Conservation (phyloP, 1,139 yeast genomes). For the Zygotorulaspora mrakii region DNA sequence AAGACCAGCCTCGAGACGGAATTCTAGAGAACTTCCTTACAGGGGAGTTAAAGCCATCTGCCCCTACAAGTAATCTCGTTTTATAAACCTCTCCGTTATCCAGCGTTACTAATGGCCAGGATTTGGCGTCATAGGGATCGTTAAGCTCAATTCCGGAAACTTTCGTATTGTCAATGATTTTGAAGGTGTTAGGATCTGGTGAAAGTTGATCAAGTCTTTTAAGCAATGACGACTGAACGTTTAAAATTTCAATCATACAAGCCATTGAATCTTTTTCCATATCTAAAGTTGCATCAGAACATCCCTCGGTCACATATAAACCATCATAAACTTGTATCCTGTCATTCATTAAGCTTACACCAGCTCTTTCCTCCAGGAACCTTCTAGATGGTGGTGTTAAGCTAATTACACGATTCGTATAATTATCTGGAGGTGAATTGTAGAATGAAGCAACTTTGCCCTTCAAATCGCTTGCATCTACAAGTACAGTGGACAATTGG, state of each 20-base stretch:
- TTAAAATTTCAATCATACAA: constrained; percentile 78
- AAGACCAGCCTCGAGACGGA: constrained; percentile 88
- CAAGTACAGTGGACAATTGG: constrained; percentile 58
- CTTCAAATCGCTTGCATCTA: constrained; percentile 67
- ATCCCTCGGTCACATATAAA: constrained; percentile 83
- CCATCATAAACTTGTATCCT: constrained; percentile 77
- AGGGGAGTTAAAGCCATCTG: constrained; percentile 95
- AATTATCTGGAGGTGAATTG: constrained; percentile 52
- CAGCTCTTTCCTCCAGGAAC: constrained; percentile 66
- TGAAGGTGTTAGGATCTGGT: constrained; percentile 31
- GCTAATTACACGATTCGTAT: constrained; percentile 79
- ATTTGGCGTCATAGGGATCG: constrained; percentile 37
- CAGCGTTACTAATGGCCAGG: constrained; percentile 77
- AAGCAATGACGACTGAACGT: constrained; percentile 57
- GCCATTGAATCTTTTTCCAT: constrained; percentile 49
- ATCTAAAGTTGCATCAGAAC: constrained; percentile 62
- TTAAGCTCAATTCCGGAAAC: constrained; percentile 50
- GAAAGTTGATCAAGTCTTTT: constrained; percentile 34
- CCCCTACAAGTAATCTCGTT: constrained; percentile 81
- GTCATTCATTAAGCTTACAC: constrained; percentile 68
- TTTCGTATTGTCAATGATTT: constrained; percentile 60
- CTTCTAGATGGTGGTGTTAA: constrained; percentile 76
- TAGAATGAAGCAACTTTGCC: constrained; percentile 49
- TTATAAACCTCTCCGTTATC: constrained; percentile 61
- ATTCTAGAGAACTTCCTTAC: constrained; percentile 80